Evolutionary conservation across 345 rosid genomes (phyloP).

Genomic region (Aquilaria sinensis): DNA sequence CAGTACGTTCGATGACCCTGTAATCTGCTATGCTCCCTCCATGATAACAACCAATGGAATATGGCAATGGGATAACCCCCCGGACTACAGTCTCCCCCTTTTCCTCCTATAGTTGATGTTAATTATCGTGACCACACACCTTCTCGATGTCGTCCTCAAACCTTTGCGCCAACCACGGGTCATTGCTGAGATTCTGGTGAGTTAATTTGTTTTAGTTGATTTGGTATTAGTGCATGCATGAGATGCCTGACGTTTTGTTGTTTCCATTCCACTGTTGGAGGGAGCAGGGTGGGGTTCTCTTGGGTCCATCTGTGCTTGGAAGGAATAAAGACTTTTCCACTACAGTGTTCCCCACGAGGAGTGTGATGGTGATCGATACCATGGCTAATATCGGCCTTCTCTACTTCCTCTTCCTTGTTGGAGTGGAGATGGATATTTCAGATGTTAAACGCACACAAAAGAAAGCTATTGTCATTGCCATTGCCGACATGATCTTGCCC

Average conservation of each 20-base stretch:
- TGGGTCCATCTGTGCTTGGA: constrained; percentile 81
- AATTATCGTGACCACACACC: constrained; percentile 58
- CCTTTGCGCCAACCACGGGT: constrained; percentile 91
- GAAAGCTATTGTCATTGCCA: constrained; percentile 48
- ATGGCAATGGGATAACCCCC: constrained; percentile 93
- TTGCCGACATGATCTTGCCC: constrained; percentile 72
- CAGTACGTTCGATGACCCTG: constrained; percentile 21
- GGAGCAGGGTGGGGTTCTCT: constrained; percentile 60
- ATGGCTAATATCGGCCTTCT: constrained; percentile 88
- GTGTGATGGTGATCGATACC: constrained; percentile 91
- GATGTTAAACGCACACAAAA: constrained; percentile 57
- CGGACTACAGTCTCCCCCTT: constrained; percentile 75
- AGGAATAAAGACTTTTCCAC: constrained; percentile 24
- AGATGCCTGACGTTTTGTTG: too few species aligned
- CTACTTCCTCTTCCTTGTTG: constrained; percentile 77
- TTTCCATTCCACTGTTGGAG: neutral
- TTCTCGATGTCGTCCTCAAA: constrained; percentile 53
- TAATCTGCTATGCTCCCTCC: constrained; percentile 77
- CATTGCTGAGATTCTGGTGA: constrained; percentile 68
- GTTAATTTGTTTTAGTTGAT: neutral
- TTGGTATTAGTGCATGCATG: too few species aligned
- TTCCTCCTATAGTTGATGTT: constrained; percentile 71
- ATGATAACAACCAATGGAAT: constrained; percentile 90
- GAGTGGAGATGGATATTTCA: constrained; percentile 81
- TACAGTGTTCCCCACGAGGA: constrained; percentile 54